phyloP scores from a whole-genome alignment of 1,284 basidiomycete species.

The Puccinia novopanici region DNA sequence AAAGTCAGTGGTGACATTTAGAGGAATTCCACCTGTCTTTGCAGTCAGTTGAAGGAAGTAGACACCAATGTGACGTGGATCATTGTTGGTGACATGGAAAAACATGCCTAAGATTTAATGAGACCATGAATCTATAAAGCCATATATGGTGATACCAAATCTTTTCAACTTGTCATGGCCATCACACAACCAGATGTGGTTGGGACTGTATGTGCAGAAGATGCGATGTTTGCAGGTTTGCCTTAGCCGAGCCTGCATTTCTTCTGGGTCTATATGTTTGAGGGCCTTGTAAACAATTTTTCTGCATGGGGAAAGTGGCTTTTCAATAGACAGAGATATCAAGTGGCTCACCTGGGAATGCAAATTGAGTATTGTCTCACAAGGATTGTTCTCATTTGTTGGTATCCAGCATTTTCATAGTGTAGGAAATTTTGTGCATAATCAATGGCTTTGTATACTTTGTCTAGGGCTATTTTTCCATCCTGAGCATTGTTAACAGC shows the following conservation, averaged over 20 bases:
- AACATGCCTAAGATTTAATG: neutral
- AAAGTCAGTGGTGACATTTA: neutral
- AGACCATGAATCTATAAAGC: constrained; percentile 16
- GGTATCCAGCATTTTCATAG: neutral
- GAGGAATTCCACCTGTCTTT: constrained; percentile 12
- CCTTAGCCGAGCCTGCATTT: neutral
- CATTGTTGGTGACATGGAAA: constrained; percentile 22
- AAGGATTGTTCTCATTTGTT: neutral
- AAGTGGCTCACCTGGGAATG: neutral
- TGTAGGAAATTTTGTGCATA: neutral
- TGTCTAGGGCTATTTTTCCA: neutral
- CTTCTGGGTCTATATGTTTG: constrained; percentile 10
- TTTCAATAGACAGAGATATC: neutral
- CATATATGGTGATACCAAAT: neutral
- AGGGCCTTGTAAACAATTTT: neutral
- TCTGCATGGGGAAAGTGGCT: neutral
- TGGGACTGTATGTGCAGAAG: neutral
- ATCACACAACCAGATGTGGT: neutral
- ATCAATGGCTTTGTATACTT: neutral
- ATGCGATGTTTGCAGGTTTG: neutral
- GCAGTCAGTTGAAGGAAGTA: constrained; percentile 5
- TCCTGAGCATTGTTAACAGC: neutral
- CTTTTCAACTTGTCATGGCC: constrained; percentile 11
- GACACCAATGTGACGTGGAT: constrained; percentile 7
- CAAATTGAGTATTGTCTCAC: neutral